Evolutionary conservation across 169 alveolate species (phyloP), one percentile per base, ranked within the genome.

Genomic region (Eimeria necatrix): DNA sequence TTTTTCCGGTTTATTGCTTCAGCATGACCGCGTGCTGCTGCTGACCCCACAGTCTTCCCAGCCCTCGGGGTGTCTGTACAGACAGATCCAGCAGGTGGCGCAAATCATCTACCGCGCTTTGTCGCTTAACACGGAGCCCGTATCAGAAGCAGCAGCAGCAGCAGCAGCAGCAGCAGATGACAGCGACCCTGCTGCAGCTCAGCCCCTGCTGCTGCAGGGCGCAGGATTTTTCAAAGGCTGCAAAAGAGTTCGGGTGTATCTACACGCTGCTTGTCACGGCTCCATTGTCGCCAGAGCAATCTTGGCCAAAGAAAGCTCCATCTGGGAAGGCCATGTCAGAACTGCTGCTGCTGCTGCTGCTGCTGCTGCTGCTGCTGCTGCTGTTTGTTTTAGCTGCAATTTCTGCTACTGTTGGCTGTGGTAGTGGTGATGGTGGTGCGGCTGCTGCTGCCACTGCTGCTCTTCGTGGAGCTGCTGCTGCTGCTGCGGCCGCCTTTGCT

Each of bases 41-140:
- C 12, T 70, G 80, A 70, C 80, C 12, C 80, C 80, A 70, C 80
- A 70, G n/a, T 18, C 80, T 0, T 4, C 80, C 14, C 48, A 70
- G 22, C 80, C 46, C 10, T 18, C 80, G 12, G 80, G 80, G 80
- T 70, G 80, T 70, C 22, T 70, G 16, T 70, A 70, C 80, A 70
- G 16, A 14, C 80, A 70, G 41, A 70, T 70, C 41, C 48, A 24
- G 10, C 32, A 70, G 18, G 41, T 24, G 24, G 80, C 80, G 80
- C n/a, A 9, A 2, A 14, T 70, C 18, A 14, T 70, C 41, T 18
- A 14, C 41, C 48, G 18, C 10, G 80, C 80, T 70, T 22, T 70
- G 49, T 9, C 80, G 14, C 18, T 22, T 18, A 70, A 70, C n/a
- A 70, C 80, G 41, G 41, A 8, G n/a, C 80, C 80, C 12, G 41